Evolutionary conservation across 257 asterid species (phyloP), one percentile per base, ranked within the genome.

Genomic region (Avicennia marina): DNA sequence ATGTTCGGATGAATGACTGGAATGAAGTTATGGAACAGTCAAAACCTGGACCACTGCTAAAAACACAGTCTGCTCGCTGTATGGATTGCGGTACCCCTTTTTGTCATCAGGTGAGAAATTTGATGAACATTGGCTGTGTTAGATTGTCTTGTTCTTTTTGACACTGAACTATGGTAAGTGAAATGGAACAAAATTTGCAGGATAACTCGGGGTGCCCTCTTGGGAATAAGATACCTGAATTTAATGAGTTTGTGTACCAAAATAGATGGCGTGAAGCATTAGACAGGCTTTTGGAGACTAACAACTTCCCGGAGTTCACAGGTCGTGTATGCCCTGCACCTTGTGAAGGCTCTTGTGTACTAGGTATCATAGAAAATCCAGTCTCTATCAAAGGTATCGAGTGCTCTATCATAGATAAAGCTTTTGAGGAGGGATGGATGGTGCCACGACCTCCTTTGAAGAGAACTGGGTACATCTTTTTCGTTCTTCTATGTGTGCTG

Each of bases 251-350:
- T 74, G 99, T 93, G 38, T 93, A 89, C 75, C 99, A 93, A 71
- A 93, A 93, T 53, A 82, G 97, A 72, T 93, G 95, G 99, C 94
- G 95, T 33, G 99, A 93, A 78, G 99, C 99, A 58, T 76, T 93
- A 57, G 91, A 89, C 75, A 78, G 99, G 83, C 99, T 93, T 64
- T 73, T 93, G 53, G 99, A 93, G 86, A 93, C 99, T 11, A 93
- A 93, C 75, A 93, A 93, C 72, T 93, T 93, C 72, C 99, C 97
- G 0, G 99, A 93, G 78, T 93, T 93, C 76, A 93, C 99, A 3
- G 99, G 99, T 16, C 94, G 99, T 50, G 99, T 93, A 24, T 93
- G 99, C 75, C 99, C 99, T 44, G 99, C 99, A 31, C 99, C 99
- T 48, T 93, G 99, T 64, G 99, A 93, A 78, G 99, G 99, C 1